phyloP scores from a whole-genome alignment of 73 alveolate genomes.

The Symbiodinium natans region DNA sequence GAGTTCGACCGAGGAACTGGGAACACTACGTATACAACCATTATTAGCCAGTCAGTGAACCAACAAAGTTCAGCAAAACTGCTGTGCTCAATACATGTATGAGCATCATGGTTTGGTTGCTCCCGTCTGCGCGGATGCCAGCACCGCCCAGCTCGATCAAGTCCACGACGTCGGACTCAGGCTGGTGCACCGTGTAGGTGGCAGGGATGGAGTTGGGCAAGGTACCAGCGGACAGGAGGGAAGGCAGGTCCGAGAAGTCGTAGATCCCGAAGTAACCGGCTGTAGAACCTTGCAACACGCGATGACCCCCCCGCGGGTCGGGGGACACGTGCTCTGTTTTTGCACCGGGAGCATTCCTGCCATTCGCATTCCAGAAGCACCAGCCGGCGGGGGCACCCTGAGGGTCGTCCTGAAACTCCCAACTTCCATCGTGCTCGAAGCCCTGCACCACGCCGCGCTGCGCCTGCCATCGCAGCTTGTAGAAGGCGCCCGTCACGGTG shows the following conservation, averaged over 20 bases:
- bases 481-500: conserved; percentile 10
- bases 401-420: neutral
- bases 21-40: no score
- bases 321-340: conserved; percentile 31
- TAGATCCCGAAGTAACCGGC: conserved; percentile 20
- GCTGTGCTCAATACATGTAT: neutral
- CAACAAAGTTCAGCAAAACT: no score
- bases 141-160: conserved; percentile 21
- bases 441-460: neutral
- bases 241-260: conserved; percentile 1
- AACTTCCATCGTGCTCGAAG: conserved; percentile 8
- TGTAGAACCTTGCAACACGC: conserved; percentile 26
- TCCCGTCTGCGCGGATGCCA: conserved; percentile 10
- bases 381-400: conserved; percentile 17
- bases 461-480: conserved; percentile 9
- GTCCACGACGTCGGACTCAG: neutral
- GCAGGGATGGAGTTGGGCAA: conserved; percentile 11
- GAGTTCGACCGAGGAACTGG: no score
- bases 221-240: neutral
- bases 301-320: conserved; percentile 16
- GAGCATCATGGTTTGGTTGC: neutral
- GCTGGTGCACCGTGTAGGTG: conserved; percentile 7
- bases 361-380: conserved; percentile 22
- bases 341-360: neutral
- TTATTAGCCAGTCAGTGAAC: no score